Percentiles rank a stretch among this genome's conserved stretches.
Evolutionary conservation across 1,284 basidiomycete genomes (phyloP).

Genomic region (Ustilago crameri): DNA sequence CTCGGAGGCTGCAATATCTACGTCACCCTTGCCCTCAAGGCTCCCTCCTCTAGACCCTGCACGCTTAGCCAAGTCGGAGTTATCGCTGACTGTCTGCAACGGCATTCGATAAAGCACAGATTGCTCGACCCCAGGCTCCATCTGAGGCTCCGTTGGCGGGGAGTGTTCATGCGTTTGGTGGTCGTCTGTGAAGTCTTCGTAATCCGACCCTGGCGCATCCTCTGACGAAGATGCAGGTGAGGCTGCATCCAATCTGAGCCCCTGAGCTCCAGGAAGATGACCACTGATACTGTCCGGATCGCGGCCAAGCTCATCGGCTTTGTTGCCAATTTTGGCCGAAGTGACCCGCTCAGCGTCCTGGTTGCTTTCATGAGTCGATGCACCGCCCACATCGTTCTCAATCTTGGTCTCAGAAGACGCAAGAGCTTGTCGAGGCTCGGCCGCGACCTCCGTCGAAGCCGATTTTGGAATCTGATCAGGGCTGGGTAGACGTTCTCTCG

Average conservation of each 20-base stretch:
- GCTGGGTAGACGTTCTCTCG: not conserved
- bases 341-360: not conserved
- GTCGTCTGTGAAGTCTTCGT: slow-evolving; percentile 19
- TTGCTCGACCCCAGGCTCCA: not conserved
- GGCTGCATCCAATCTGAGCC: slow-evolving; percentile 1
- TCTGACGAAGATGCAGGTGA: slow-evolving; percentile 39
- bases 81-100: not conserved
- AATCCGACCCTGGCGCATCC: slow-evolving; percentile 40
- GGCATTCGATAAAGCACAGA: not conserved
- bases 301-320: no score
- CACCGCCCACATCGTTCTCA: not conserved
- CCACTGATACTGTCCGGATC: not conserved
- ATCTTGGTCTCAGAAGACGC: slow-evolving; percentile 6
- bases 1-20: no score
- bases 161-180: not conserved
- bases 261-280: not conserved
- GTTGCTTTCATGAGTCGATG: not conserved
- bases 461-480: slow-evolving; percentile 10
- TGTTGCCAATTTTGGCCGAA: no score
- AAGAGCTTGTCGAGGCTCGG: slow-evolving; percentile 1
- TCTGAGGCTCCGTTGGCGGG: not conserved
- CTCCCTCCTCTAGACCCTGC: not conserved
- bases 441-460: slow-evolving; percentile 5
- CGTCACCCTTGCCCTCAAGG: not conserved
- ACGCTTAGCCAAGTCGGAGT: not conserved